These are phyloP conservation scores for Naganishia sp. DNA, from an alignment of 1,284 basidiomycete species.

Conservation along the genomic window DNA sequence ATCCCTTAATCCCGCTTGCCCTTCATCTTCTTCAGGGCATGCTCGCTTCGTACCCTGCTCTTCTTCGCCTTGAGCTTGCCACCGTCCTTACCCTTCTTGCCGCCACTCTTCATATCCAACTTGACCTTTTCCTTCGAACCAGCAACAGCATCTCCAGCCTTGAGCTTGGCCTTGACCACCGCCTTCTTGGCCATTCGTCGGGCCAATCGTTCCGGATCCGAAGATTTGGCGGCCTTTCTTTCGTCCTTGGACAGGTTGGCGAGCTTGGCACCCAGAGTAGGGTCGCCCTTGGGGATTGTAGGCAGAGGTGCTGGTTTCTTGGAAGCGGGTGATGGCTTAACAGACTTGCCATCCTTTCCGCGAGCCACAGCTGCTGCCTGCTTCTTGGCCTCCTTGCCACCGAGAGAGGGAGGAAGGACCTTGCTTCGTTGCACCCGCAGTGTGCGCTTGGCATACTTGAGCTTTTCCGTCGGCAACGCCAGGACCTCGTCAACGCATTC, in stretches of 20 bases:
- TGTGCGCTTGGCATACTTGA: slow-evolving; percentile 86
- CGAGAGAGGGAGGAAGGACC: slow-evolving; percentile 51
- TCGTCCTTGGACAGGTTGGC: slow-evolving; percentile 77
- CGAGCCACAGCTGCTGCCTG: slow-evolving; percentile 33
- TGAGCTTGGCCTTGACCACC: slow-evolving; percentile 44
- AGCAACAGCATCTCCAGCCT: slow-evolving; percentile 37
- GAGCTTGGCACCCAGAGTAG: slow-evolving; percentile 72
- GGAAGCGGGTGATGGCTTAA: slow-evolving; percentile 23
- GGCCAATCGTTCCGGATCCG: slow-evolving; percentile 74
- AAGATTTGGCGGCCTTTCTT: slow-evolving; percentile 75
- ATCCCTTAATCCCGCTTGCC: slow-evolving; percentile 45
- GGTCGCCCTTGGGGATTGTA: slow-evolving; percentile 70
- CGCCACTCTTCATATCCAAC: slow-evolving; percentile 52
- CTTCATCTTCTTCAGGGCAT: slow-evolving; percentile 53
- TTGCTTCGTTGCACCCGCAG: slow-evolving; percentile 84
- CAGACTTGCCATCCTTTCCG: slow-evolving; percentile 29
- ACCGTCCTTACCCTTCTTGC: slow-evolving; percentile 32
- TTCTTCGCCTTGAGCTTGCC: slow-evolving; percentile 47
- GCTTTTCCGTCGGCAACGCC: slow-evolving; percentile 68
- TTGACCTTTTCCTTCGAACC: slow-evolving; percentile 61
- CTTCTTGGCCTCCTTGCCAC: slow-evolving; percentile 29
- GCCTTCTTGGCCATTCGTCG: slow-evolving; percentile 86
- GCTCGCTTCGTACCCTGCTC: slow-evolving; percentile 47
- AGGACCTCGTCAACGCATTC: slow-evolving; percentile 87
- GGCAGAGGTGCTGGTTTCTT: slow-evolving; percentile 47